Base-by-base conservation (phyloP, 371 early-diverging fungal genomes). In the Apophysomyces sp. region DNA sequence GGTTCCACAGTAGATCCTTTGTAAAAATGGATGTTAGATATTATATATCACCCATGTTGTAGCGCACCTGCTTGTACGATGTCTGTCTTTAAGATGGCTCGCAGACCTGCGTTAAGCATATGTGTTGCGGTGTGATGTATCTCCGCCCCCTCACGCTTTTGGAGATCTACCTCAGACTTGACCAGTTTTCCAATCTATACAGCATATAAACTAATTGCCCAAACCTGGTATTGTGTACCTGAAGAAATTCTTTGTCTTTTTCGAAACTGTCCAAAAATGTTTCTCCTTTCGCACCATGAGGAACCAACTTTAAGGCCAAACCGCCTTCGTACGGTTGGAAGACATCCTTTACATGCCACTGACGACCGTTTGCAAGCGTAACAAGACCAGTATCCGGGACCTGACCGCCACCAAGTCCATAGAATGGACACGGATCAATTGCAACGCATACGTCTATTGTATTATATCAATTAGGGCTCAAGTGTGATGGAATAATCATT, bases 81-180 rank as follows among this genome's bases (percentile, higher is more conserved):
- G 11, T 84, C 74, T 5, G 77, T 68, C 7, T 85, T 79, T 11
- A 90, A 63, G 0, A 86, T 76, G 37, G 71, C 73, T 58, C 87
- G 78, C 52, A 92, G 70, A 1, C 89, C 91, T 13, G 87, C 86
- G 57, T 91, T 87, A 27, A 92, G 66, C 44, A 91, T 34, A 73
- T 92, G 93, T 0, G 93, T 92, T 2, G 91, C 93, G 4, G 92
- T 88, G 56, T 92, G 93, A 60, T 92, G 93, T 5, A 88, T 76
- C 5, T 89, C 88, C 0, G 78, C 74, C 0, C 88, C 87, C n/a
- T 71, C 65, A 12, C 93, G 84, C 55, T 80, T 74, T 4, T 53
- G 62, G 16, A 69, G 55, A 58, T 90, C 88, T 1, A 92, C 80
- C 7, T 70, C 52, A 0, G 86, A 80, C 2, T 66, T 63, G 0